phyloP scores from a whole-genome alignment of 2,329 filamentous ascomycete species.

The Botrytis galanthina region DNA sequence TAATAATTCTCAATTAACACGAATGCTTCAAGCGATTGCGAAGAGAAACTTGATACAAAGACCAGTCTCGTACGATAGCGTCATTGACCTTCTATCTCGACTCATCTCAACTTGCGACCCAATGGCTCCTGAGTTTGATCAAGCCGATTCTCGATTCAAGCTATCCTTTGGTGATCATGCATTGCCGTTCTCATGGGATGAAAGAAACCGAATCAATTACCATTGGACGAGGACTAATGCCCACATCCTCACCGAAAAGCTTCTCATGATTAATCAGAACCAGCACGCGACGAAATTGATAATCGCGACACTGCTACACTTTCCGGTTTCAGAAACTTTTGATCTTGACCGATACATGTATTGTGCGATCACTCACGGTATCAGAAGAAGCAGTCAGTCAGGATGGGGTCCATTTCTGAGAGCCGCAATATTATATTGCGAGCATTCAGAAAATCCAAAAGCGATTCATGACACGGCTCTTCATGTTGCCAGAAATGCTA shows the following conservation, averaged over 20 bases:
- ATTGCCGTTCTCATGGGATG: slow-evolving; percentile 46
- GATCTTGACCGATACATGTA: slow-evolving; percentile 56
- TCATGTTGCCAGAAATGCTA: slow-evolving; percentile 30
- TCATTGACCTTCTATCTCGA: slow-evolving; percentile 50
- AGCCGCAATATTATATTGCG: slow-evolving; percentile 37
- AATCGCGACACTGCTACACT: slow-evolving; percentile 53
- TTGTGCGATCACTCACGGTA: slow-evolving; percentile 37
- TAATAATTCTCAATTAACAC: slow-evolving; percentile 49
- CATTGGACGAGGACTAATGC: slow-evolving; percentile 42
- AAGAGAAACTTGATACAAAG: slow-evolving; percentile 48
- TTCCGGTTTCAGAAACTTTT: slow-evolving; percentile 46
- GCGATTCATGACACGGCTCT: slow-evolving; percentile 28
- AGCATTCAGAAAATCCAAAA: slow-evolving; percentile 30
- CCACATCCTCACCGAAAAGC: slow-evolving; percentile 63
- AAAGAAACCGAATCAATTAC: slow-evolving; percentile 48
- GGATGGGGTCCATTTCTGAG: slow-evolving; percentile 33
- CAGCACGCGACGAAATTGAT: slow-evolving; percentile 52
- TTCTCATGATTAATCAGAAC: slow-evolving; percentile 62
- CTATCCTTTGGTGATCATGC: slow-evolving; percentile 25
- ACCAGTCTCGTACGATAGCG: slow-evolving; percentile 53
- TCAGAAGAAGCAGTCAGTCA: slow-evolving; percentile 27
- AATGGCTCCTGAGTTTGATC: slow-evolving; percentile 9
- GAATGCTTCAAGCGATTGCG: slow-evolving; percentile 52
- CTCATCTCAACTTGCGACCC: slow-evolving; percentile 35
- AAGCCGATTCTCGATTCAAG: slow-evolving; percentile 4